These are phyloP conservation scores for Rutstroemia sp. DNA, from an alignment of 2,329 filamentous ascomycete species.

Conservation along the genomic window DNA sequence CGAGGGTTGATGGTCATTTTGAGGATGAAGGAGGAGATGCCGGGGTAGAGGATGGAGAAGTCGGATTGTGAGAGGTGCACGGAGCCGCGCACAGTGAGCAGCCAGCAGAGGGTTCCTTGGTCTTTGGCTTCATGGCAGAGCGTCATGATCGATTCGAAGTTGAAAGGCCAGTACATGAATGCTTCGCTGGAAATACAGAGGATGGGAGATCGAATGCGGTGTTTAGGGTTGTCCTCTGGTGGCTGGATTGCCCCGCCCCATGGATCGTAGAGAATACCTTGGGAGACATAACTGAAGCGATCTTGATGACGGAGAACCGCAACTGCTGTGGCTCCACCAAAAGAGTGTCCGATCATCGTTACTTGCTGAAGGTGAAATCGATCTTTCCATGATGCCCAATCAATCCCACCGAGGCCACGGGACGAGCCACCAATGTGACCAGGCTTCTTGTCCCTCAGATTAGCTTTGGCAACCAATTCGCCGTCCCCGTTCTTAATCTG, in stretches of 20 bases:
- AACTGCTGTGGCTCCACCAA: constrained; percentile 57
- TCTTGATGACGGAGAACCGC: constrained; percentile 49
- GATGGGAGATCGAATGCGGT: constrained; percentile 44
- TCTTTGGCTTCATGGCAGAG: constrained; percentile 49
- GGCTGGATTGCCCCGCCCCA: constrained; percentile 47
- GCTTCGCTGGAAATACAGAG: constrained; percentile 60
- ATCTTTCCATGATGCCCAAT: constrained; percentile 50
- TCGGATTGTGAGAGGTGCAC: constrained; percentile 61
- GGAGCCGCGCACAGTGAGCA: constrained; percentile 48
- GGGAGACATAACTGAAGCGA: constrained; percentile 49
- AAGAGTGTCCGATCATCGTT: constrained; percentile 58
- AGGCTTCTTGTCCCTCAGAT: constrained; percentile 25
- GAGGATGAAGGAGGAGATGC: constrained; percentile 48
- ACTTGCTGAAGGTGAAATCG: constrained; percentile 49
- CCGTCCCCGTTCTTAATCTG: constrained; percentile 49
- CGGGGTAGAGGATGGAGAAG: constrained; percentile 57
- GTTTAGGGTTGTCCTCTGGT: constrained; percentile 35
- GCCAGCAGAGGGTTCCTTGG: constrained; percentile 40
- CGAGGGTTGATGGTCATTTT: constrained; percentile 58
- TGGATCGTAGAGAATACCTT: constrained; percentile 59
- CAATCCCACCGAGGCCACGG: constrained; percentile 45
- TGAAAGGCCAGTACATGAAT: constrained; percentile 63
- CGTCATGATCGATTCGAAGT: constrained; percentile 49
- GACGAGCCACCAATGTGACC: constrained; percentile 54
- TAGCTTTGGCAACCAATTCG: constrained; percentile 29